Evolutionary conservation across 2,329 filamentous ascomycete genomes (phyloP).

Genomic region (Stagonosporopsis cucurbitacearum): DNA sequence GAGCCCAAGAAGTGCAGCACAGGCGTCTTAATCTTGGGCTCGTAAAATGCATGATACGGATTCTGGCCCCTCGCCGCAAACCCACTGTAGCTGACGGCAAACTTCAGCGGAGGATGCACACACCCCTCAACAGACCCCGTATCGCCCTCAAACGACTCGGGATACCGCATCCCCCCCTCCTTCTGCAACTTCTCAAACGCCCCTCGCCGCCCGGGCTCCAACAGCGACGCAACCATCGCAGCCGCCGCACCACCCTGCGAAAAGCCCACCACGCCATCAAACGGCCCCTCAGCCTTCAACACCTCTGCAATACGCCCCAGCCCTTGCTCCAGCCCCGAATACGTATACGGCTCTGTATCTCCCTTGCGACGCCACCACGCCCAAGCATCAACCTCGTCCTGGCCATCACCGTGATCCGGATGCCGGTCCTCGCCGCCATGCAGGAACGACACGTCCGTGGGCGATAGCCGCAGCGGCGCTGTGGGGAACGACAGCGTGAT

Average conservation of each 20-base stretch:
- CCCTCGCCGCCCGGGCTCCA: constrained; percentile 64
- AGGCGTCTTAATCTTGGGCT: constrained; percentile 77
- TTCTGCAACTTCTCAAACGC: constrained; percentile 55
- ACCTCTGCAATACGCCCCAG: constrained; percentile 64
- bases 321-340: constrained; percentile 73
- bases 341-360: constrained; percentile 60
- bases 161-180: constrained; percentile 59
- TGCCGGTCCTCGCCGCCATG: constrained; percentile 38
- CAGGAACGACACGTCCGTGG: constrained; percentile 62
- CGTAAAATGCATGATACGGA: constrained; percentile 72
- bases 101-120: constrained; percentile 66
- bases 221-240: constrained; percentile 72
- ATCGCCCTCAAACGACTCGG: constrained; percentile 54
- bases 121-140: constrained; percentile 26
- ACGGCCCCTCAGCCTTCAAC: constrained; percentile 41
- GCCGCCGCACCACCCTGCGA: constrained; percentile 62
- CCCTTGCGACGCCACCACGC: constrained; percentile 79
- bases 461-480: constrained; percentile 51
- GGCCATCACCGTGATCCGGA: constrained; percentile 44
- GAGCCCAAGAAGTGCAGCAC: constrained; percentile 82
- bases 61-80: constrained; percentile 69
- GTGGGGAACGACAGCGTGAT: constrained; percentile 57
- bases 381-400: constrained; percentile 71
- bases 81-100: constrained; percentile 78
- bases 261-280: constrained; percentile 48